Percentiles rank a stretch among this genome's conserved stretches.
Evolutionary conservation across 1,284 basidiomycete genomes (phyloP).

Genomic region (Cutaneotrichosporon mucoides): DNA sequence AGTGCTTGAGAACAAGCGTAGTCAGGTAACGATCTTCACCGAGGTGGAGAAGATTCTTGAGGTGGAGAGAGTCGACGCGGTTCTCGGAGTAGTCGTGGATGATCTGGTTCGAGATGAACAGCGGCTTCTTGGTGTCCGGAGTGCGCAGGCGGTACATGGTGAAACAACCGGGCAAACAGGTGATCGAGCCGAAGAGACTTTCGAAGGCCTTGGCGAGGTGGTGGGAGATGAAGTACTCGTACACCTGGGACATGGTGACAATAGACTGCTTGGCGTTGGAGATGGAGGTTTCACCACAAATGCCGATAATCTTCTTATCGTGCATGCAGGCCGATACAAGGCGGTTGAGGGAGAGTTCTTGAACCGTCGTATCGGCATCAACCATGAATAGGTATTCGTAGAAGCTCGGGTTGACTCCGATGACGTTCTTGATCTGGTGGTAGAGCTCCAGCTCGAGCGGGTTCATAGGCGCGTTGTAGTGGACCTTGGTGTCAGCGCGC

Average conservation of each 20-base stretch:
- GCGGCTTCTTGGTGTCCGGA: slow-evolving; percentile 84
- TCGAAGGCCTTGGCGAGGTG: slow-evolving; percentile 98
- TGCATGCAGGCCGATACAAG: slow-evolving; percentile 81
- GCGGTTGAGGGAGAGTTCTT: slow-evolving; percentile 82
- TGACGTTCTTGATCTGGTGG: slow-evolving; percentile 99
- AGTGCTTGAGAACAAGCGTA: slow-evolving; percentile 90
- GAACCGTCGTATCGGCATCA: slow-evolving; percentile 97
- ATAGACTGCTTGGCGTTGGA: slow-evolving; percentile 85
- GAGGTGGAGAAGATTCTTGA: slow-evolving; percentile 93
- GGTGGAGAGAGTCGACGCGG: slow-evolving; percentile 92
- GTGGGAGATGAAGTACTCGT: slow-evolving; percentile 96
- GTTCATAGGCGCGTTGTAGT: slow-evolving; percentile 95
- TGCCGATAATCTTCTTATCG: slow-evolving; percentile 88
- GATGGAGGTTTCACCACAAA: slow-evolving; percentile 88
- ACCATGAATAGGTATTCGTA: slow-evolving; percentile 97
- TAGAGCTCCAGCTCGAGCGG: slow-evolving; percentile 96
- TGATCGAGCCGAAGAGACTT: slow-evolving; percentile 92
- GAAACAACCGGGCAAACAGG: slow-evolving; percentile 97
- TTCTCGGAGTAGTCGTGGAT: slow-evolving; percentile 94
- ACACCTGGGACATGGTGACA: slow-evolving; percentile 98
- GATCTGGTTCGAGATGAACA: slow-evolving; percentile 82
- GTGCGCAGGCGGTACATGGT: slow-evolving; percentile 89
- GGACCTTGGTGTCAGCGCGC: slow-evolving; percentile 59
- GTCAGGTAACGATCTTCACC: slow-evolving; percentile 99
- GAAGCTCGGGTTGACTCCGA: slow-evolving; percentile 96